Conservation (phyloP, 129 eudicot genomes). For the Lonicera japonica region DNA sequence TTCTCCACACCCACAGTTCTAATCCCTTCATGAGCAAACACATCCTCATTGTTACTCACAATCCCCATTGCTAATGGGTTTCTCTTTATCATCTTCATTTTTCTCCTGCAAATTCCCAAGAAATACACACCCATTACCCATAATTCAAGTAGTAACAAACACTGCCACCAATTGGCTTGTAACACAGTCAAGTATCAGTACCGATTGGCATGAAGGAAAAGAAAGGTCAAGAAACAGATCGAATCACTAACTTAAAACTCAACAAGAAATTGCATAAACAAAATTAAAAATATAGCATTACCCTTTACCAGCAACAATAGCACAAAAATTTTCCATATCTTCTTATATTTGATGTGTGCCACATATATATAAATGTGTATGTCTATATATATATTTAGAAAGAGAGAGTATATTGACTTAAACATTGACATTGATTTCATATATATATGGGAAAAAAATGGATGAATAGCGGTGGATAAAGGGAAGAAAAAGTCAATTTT, state of each 20-base stretch:
- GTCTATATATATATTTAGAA: no score
- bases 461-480: slow-evolving; percentile 4
- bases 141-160: no score
- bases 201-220: no score
- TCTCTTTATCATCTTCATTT: not conserved
- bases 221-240: no score
- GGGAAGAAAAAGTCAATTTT: slow-evolving; percentile 12
- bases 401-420: not conserved
- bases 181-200: no score
- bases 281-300: not conserved
- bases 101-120: slow-evolving; percentile 5
- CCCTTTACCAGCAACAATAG: slow-evolving; percentile 1
- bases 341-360: not conserved
- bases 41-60: slow-evolving; percentile 8
- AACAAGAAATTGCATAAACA: not conserved
- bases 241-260: not conserved
- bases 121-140: not conserved
- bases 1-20: slow-evolving; percentile 25
- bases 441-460: not conserved
- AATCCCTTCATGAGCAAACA: slow-evolving; percentile 27
- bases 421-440: not conserved
- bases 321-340: not conserved
- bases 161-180: no score
- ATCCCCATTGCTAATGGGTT: not conserved
- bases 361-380: no score